Evolutionary conservation across 192 early-diverging fungal genomes (phyloP).

Genomic region (Umbelopsis ramanniana): DNA sequence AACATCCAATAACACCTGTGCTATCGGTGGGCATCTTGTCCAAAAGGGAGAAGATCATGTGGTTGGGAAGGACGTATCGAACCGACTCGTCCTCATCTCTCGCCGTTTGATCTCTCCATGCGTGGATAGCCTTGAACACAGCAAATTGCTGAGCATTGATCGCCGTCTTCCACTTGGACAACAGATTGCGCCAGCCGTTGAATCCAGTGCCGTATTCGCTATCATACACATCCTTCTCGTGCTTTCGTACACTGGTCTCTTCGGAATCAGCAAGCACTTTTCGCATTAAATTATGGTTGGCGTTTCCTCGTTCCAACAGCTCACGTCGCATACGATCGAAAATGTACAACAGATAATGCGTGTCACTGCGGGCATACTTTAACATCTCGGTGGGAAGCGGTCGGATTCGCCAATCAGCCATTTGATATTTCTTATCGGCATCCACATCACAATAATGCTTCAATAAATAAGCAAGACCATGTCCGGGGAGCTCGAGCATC

Average conservation of each 20-base stretch:
- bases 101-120: conserved; percentile 90
- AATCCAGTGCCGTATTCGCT: conserved; percentile 75
- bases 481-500: conserved; percentile 76
- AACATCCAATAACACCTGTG: conserved; percentile 69
- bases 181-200: conserved; percentile 75
- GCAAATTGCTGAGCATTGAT: conserved; percentile 65
- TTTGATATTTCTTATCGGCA: conserved; percentile 93
- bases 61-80: conserved; percentile 88
- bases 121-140: conserved; percentile 88
- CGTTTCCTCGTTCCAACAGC: conserved; percentile 67
- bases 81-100: conserved; percentile 92
- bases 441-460: conserved; percentile 76
- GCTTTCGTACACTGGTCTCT: conserved; percentile 66
- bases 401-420: conserved; percentile 98
- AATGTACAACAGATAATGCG: conserved; percentile 95
- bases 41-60: conserved; percentile 82
- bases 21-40: conserved; percentile 75
- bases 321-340: conserved; percentile 93
- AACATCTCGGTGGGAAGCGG: conserved; percentile 93
- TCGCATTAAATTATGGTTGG: conserved; percentile 67
- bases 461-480: conserved; percentile 85
- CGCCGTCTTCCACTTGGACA: conserved; percentile 65
- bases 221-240: conserved; percentile 89
- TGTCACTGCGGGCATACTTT: conserved; percentile 90
- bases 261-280: conserved; percentile 67